These are phyloP conservation scores for Rhizophlyctis rosea DNA, from an alignment of 192 early-diverging fungal species.

Conservation along the genomic window DNA sequence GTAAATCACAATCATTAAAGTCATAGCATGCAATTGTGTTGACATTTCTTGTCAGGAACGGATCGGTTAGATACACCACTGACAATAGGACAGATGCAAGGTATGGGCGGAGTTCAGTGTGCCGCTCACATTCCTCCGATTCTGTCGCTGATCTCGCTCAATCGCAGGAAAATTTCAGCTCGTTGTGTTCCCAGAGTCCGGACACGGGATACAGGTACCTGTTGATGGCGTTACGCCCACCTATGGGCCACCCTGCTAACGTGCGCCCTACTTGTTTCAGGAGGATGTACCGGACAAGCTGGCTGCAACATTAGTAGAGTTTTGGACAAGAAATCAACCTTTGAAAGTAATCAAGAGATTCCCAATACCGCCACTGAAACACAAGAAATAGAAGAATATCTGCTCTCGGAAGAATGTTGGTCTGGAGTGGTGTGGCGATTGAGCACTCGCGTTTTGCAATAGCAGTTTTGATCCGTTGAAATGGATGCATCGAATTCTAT, in stretches of 20 bases:
- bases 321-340: constrained; percentile 37
- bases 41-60: constrained; percentile 18
- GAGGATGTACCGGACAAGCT: constrained; percentile 48
- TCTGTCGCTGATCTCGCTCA: constrained; percentile 2
- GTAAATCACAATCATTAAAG: constrained; percentile 5
- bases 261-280: constrained; percentile 5
- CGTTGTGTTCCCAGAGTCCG: constrained; percentile 45
- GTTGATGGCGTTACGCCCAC: not conserved
- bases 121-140: not conserved
- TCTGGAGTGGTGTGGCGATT: too few relatives aligned
- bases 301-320: constrained; percentile 32
- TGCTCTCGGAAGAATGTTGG: too few relatives aligned
- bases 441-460: too few relatives aligned
- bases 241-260: not conserved
- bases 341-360: constrained; percentile 34
- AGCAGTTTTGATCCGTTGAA: too few relatives aligned
- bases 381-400: not conserved
- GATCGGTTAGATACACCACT: constrained; percentile 49
- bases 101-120: constrained; percentile 1
- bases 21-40: not conserved
- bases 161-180: constrained; percentile 47
- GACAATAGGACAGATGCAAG: constrained; percentile 55
- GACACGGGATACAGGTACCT: constrained; percentile 36
- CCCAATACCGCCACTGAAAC: constrained; percentile 23
- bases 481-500: too few relatives aligned